Evolutionary conservation across 2,329 filamentous ascomycete species (phyloP).

Genomic region (Elsinoe fawcettii): DNA sequence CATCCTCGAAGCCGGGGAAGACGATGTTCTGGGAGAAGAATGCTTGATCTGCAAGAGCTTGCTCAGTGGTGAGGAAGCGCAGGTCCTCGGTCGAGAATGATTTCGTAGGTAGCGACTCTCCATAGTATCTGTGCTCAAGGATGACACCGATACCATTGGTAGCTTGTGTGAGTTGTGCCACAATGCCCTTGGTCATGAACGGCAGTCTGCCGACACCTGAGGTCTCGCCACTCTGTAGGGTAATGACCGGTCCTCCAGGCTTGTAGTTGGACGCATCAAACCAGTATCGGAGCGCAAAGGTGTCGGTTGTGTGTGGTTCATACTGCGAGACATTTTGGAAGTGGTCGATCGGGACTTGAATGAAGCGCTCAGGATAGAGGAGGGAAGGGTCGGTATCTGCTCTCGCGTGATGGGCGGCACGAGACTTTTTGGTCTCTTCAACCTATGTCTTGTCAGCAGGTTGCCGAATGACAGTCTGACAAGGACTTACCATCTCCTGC

Average conservation of each 20-base stretch:
- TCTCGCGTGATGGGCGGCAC: slow-evolving; percentile 11
- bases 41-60: slow-evolving; percentile 70
- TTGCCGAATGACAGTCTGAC: not conserved
- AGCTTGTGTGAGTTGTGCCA: slow-evolving; percentile 60
- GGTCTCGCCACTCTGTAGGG: slow-evolving; percentile 67
- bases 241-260: slow-evolving; percentile 70
- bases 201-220: slow-evolving; percentile 54
- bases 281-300: slow-evolving; percentile 71
- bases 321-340: slow-evolving; percentile 75
- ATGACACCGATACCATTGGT: slow-evolving; percentile 70
- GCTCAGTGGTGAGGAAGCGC: slow-evolving; percentile 75
- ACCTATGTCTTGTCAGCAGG: not conserved
- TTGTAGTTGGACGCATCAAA: slow-evolving; percentile 71
- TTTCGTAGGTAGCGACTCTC: slow-evolving; percentile 60
- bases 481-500: slow-evolving; percentile 8
- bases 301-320: slow-evolving; percentile 63
- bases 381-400: slow-evolving; percentile 27
- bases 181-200: slow-evolving; percentile 70
- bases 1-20: slow-evolving; percentile 61
- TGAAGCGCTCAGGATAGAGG: slow-evolving; percentile 43
- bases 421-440: slow-evolving; percentile 6
- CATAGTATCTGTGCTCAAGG: slow-evolving; percentile 84
- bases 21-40: slow-evolving; percentile 70
- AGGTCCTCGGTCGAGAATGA: slow-evolving; percentile 63
- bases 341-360: slow-evolving; percentile 62